Evolutionary conservation across 176 grass and related monocot species (phyloP).

Genomic region (Phyllostachys edulis): DNA sequence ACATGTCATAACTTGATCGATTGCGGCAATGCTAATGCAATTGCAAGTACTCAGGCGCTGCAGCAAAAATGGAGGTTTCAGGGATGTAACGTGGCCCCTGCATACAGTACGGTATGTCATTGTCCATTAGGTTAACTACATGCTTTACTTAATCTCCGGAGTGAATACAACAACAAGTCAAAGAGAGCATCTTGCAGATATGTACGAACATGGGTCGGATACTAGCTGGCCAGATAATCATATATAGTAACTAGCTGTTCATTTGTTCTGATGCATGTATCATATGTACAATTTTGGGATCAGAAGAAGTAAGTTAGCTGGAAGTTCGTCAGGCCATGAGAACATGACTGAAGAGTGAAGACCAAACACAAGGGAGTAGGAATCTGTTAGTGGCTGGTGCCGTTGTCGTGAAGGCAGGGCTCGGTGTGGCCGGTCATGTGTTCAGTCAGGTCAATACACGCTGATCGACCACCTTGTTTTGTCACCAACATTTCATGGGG

Average conservation of each 20-base stretch:
- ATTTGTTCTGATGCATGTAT: conserved; percentile 1
- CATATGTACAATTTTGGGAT: not conserved
- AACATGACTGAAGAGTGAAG: conserved; percentile 15
- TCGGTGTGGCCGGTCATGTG: not conserved
- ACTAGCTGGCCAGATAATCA: not conserved
- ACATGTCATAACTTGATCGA: not conserved
- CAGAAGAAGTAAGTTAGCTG: not conserved
- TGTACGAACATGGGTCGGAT: not conserved
- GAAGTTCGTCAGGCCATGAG: not conserved
- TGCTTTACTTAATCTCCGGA: not conserved
- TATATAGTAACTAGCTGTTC: not conserved
- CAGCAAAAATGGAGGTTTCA: not conserved
- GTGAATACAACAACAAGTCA: not conserved
- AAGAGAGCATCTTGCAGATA: not conserved
- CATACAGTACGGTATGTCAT: not conserved
- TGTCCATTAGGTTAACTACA: not conserved
- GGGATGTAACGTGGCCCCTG: not conserved
- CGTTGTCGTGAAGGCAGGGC: conserved; percentile 37
- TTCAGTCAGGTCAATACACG: not conserved
- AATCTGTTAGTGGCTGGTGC: not conserved
- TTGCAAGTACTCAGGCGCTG: no score
- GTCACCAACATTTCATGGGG: not conserved
- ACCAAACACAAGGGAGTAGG: not conserved
- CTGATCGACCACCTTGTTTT: conserved; percentile 1
- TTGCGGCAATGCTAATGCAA: no score